Evolutionary conservation across 257 asterid genomes (phyloP), one percentile per base, ranked within the genome.

Genomic region (Ballota nigra): DNA sequence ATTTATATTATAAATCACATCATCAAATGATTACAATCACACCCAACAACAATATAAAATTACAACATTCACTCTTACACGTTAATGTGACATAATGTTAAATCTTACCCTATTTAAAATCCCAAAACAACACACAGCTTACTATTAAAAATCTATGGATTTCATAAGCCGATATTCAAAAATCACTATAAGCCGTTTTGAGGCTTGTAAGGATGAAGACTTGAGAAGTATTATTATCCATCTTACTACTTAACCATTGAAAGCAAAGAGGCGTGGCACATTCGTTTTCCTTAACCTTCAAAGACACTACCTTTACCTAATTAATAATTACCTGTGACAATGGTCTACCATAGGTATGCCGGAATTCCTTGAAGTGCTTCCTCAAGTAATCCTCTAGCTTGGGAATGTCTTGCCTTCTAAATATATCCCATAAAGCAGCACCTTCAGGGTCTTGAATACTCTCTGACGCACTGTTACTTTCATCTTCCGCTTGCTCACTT

Each of bases 391-490:
- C 83, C 72, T 85, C 91, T 73, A 93, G 67, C 71, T 85, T 83
- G 5, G 96, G 89, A 31, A 89, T 87, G 63, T 93, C 98, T 77
- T 91, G 75, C 78, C 94, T 89, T 84, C 96, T 85, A 82, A 89
- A 94, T 28, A 94, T 89, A 82, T 94, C 98, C 98, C 98, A 94
- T 28, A 94, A 76, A 69, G 97, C 98, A 77, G 95, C 97, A 66
- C 92, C 88, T 43, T 82, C 90, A 63, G 77, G 81, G 64, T 83
- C 78, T 57, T 6, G 69, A 29, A 57, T 62, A 61, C 69, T 73
- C 81, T 75, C 84, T 18, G 71, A 55, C 23, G 73, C 26, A 41
- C 40, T 36, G 62, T 68, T 40, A 33, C 18, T 41, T 26, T 72
- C 79, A 75, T 75, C 70, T 57, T 74, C 59, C 82, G n/a, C 49